These are phyloP conservation scores for Acanthamoeba culbertsoni DNA, from an alignment of 208 protist species.

Conservation along the genomic window DNA sequence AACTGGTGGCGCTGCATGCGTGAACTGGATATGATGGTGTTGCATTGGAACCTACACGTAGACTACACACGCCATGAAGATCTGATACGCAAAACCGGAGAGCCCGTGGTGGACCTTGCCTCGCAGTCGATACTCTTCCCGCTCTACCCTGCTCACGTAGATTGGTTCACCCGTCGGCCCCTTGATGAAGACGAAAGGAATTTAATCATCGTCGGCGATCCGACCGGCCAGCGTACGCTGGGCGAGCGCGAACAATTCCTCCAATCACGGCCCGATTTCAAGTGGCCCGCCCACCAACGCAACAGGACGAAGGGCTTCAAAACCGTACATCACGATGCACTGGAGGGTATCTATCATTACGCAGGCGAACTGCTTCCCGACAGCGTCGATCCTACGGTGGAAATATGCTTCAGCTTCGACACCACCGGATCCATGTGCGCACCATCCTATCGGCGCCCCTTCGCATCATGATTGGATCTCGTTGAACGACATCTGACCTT, in stretches of 20 bases:
- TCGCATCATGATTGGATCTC: neutral
- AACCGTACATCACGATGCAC: neutral
- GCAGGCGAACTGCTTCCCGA: neutral
- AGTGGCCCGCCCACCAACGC: neutral
- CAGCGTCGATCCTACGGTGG: neutral
- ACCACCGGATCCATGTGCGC: slow-evolving; percentile 53
- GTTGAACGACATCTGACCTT: neutral
- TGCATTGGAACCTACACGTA: slow-evolving; percentile 5
- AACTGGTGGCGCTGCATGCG: slow-evolving; percentile 58
- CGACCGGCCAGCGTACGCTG: slow-evolving; percentile 32
- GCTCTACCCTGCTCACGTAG: neutral
- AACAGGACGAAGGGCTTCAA: neutral
- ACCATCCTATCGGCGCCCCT: neutral
- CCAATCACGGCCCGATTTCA: neutral
- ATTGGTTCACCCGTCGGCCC: neutral
- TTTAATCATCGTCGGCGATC: neutral
- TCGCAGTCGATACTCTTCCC: neutral
- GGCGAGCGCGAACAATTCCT: slow-evolving; percentile 48
- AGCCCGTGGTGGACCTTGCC: neutral
- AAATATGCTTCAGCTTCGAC: slow-evolving; percentile 62
- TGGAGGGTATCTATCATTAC: slow-evolving; percentile 43
- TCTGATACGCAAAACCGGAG: neutral
- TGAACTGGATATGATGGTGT: slow-evolving; percentile 47
- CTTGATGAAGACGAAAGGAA: neutral
- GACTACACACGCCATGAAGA: slow-evolving; percentile 42